Percentiles rank a stretch among this genome's conserved stretches.
Evolutionary conservation across 208 protist genomes (phyloP).

Genomic region (Trypanosoma theileri): DNA sequence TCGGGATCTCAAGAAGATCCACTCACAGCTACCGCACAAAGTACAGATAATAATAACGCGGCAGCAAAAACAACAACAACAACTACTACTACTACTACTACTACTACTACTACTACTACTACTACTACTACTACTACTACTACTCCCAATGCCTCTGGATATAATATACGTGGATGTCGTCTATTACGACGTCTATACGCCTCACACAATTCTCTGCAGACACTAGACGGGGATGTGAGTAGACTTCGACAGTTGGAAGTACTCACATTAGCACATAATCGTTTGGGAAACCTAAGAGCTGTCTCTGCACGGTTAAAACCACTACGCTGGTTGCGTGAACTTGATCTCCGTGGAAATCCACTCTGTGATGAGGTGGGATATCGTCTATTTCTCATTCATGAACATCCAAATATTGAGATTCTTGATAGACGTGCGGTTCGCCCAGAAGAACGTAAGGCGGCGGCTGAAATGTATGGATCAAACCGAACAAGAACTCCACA

Average conservation of each 20-base stretch:
- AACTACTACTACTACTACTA: no score
- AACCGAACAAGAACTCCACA: no score
- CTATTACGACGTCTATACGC: slow-evolving; percentile 45
- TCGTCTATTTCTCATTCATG: slow-evolving; percentile 53
- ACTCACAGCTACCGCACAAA: no score
- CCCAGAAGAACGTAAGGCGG: slow-evolving; percentile 48
- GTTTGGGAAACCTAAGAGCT: slow-evolving; percentile 42
- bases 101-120: no score
- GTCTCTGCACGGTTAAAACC: slow-evolving; percentile 40
- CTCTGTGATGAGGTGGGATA: slow-evolving; percentile 62
- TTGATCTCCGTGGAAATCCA: slow-evolving; percentile 75
- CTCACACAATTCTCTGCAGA: slow-evolving; percentile 29
- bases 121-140: no score
- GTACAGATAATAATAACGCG: neutral
- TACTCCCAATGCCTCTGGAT: neutral
- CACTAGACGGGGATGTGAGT: slow-evolving; percentile 21
- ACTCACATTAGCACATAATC: slow-evolving; percentile 68
- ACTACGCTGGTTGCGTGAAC: slow-evolving; percentile 47
- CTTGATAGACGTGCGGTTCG: slow-evolving; percentile 62
- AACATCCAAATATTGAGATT: slow-evolving; percentile 64
- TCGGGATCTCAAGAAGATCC: neutral
- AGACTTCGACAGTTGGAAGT: slow-evolving; percentile 42
- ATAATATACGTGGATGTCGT: slow-evolving; percentile 36
- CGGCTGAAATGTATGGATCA: slow-evolving; percentile 7
- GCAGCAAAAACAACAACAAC: neutral